Conservation (phyloP, 257 asterid genomes). For the Jasminum sambac region DNA sequence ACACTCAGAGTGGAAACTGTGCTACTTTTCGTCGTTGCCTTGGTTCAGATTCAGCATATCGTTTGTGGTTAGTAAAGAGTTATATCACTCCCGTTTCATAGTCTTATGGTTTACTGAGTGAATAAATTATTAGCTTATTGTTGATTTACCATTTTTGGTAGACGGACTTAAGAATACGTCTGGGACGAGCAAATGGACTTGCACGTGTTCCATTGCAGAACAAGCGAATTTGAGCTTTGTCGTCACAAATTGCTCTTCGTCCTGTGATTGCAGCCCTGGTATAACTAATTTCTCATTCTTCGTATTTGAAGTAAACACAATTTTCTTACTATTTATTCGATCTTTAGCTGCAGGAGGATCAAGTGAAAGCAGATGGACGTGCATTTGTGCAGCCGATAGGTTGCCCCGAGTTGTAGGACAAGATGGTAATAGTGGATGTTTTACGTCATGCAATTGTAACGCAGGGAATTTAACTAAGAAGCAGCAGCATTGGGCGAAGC, state of each 20-base stretch:
- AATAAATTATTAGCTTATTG: background rate
- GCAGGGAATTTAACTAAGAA: slow-evolving; percentile 59
- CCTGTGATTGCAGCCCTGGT: slow-evolving; percentile 86
- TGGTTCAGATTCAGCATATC: slow-evolving; percentile 50
- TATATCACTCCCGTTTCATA: slow-evolving; percentile 9
- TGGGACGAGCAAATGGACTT: slow-evolving; percentile 62
- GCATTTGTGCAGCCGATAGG: slow-evolving; percentile 59
- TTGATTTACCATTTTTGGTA: slow-evolving; percentile 25
- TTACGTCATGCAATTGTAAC: slow-evolving; percentile 68
- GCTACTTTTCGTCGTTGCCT: slow-evolving; percentile 43
- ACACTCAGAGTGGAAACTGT: slow-evolving; percentile 39
- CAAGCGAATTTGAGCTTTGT: slow-evolving; percentile 38
- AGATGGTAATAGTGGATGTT: slow-evolving; percentile 56
- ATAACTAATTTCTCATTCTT: slow-evolving; percentile 22
- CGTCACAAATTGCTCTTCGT: slow-evolving; percentile 66
- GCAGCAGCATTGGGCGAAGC: slow-evolving; percentile 48
- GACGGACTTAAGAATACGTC: slow-evolving; percentile 40
- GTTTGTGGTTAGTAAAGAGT: slow-evolving; percentile 51
- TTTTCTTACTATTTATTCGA: slow-evolving; percentile 23
- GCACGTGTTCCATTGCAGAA: slow-evolving; percentile 62
- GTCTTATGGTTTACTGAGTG: background rate
- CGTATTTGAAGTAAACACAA: slow-evolving; percentile 17
- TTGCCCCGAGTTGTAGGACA: slow-evolving; percentile 62
- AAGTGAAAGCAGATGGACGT: slow-evolving; percentile 57
- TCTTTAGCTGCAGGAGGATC: slow-evolving; percentile 50